Base-by-base conservation (phyloP, 2,329 filamentous ascomycete genomes). In the Trichoderma koningii region DNA sequence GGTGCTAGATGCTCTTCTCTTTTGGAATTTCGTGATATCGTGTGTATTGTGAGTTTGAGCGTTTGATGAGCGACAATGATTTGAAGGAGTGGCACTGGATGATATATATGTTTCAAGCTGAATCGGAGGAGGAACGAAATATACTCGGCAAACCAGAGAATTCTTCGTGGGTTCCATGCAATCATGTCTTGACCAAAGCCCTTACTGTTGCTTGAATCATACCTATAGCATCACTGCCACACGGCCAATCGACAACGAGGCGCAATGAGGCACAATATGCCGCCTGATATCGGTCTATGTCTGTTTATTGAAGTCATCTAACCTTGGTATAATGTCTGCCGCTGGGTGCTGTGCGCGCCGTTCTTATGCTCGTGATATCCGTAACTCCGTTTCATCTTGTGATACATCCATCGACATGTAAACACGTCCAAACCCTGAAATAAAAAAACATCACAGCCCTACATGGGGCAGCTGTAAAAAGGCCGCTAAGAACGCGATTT, bases 331-430 rank as follows among this genome's bases (percentile, higher is more conserved):
- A 63, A 63, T 63, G 19, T 63, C 60, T 63, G 50, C 50, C 55
- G 15, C 34, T 55, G 23, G 41, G 50, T 55, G 50, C 60, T 63
- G 21, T 55, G 50, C n/a, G 60, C 60, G 60, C 48, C 50, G 17
- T 45, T 63, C 60, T 63, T 63, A 63, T 63, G 50, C 50, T 63
- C 60, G 19, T 63, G 28, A 63, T 55, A 63, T 63, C 60, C 60
- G 60, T 63, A 63, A 63, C 60, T 63, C 60, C 60, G 3, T 63
- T 55, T 53, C 50, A 51, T 63, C 19, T 55, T 15, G 51, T 21
- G 23, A 15, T 50, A 55, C 41, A 63, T 55, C 28, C 19, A 44
- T 47, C 50, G 15, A 63, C 15, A 63, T 53, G 6, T 19, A 15
- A 23, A 48, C 41, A 52, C 26, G 41, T 63, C 19, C 60, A 45